Evolutionary conservation across 441 rosid species (phyloP).

Genomic region (Mallotus japonicus): DNA sequence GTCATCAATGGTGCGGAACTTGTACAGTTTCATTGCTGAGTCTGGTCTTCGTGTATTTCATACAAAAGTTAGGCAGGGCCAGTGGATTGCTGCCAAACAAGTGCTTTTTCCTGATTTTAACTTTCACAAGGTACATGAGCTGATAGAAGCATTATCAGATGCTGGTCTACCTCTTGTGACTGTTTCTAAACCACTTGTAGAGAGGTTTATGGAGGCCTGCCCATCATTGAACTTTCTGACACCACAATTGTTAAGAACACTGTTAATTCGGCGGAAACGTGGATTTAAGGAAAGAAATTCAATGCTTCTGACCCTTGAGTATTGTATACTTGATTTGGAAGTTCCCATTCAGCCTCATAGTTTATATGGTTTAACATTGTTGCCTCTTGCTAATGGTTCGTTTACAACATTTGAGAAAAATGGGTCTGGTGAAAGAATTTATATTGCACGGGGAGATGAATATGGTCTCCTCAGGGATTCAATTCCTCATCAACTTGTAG

Average conservation of each 20-base stretch:
- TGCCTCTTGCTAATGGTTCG: slow-evolving; percentile 94
- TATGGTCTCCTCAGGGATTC: slow-evolving; percentile 81
- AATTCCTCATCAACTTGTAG: slow-evolving; percentile 84
- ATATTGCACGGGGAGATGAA: slow-evolving; percentile 67
- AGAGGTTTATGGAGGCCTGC: slow-evolving; percentile 71
- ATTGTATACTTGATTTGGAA: slow-evolving; percentile 81
- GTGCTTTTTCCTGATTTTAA: slow-evolving; percentile 90
- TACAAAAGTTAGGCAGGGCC: slow-evolving; percentile 94
- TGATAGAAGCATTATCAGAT: slow-evolving; percentile 75
- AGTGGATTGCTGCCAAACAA: slow-evolving; percentile 92
- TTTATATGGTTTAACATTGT: slow-evolving; percentile 78
- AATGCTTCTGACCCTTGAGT: slow-evolving; percentile 77
- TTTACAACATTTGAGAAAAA: slow-evolving; percentile 72
- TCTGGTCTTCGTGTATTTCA: slow-evolving; percentile 72
- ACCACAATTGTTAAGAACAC: slow-evolving; percentile 71
- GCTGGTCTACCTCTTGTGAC: slow-evolving; percentile 81
- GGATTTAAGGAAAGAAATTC: slow-evolving; percentile 66
- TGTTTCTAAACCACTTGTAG: slow-evolving; percentile 64
- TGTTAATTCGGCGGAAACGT: slow-evolving; percentile 77
- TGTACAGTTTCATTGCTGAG: slow-evolving; percentile 71
- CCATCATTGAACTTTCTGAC: slow-evolving; percentile 80
- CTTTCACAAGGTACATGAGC: slow-evolving; percentile 66
- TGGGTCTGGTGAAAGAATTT: slow-evolving; percentile 80
- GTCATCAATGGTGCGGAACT: slow-evolving; percentile 82
- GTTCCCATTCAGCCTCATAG: slow-evolving; percentile 47